These are phyloP conservation scores for Hypoxylon rubiginosum DNA, from an alignment of 2,329 filamentous ascomycete species.

Conservation along the genomic window DNA sequence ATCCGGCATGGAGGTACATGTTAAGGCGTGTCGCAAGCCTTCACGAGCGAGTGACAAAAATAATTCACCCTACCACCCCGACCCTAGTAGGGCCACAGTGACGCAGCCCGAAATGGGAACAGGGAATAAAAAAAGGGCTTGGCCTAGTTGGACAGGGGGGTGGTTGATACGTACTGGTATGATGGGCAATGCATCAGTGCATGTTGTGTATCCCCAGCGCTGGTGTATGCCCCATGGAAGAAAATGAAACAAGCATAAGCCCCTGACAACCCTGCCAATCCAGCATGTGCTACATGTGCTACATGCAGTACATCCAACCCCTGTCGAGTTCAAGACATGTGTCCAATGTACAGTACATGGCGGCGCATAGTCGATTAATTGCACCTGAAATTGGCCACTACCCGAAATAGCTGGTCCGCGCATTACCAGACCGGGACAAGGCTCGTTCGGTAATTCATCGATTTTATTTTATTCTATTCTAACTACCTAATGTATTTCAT, in stretches of 20 bases:
- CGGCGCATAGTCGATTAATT: conserved; percentile 45
- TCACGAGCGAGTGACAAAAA: conserved; percentile 50
- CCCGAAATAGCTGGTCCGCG: conserved; percentile 44
- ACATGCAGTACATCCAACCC: conserved; percentile 37
- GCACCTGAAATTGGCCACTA: conserved; percentile 48
- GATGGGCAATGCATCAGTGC: too few species aligned
- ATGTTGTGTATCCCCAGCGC: conserved; percentile 14
- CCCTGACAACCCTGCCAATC: conserved; percentile 46
- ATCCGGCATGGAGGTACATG: conserved; percentile 46
- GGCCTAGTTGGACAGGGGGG: too few species aligned
- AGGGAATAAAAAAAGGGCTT: conserved; percentile 43
- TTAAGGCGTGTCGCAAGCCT: conserved; percentile 36
- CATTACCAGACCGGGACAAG: conserved; percentile 37
- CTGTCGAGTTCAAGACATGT: conserved; percentile 29
- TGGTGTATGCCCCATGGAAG: conserved; percentile 47
- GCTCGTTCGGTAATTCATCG: conserved; percentile 19
- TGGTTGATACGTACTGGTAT: too few species aligned
- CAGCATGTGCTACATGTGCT: conserved; percentile 45
- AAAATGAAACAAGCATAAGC: conserved; percentile 54
- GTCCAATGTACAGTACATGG: conserved; percentile 48
- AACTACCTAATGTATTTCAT: too few species aligned
- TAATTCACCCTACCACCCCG: conserved; percentile 45
- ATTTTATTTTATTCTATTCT: conserved; percentile 18
- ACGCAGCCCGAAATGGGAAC: conserved; percentile 48
- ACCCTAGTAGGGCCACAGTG: conserved; percentile 46